Conservation (phyloP, 768 basidiomycete genomes). For the Phaeotremella skinneri region DNA sequence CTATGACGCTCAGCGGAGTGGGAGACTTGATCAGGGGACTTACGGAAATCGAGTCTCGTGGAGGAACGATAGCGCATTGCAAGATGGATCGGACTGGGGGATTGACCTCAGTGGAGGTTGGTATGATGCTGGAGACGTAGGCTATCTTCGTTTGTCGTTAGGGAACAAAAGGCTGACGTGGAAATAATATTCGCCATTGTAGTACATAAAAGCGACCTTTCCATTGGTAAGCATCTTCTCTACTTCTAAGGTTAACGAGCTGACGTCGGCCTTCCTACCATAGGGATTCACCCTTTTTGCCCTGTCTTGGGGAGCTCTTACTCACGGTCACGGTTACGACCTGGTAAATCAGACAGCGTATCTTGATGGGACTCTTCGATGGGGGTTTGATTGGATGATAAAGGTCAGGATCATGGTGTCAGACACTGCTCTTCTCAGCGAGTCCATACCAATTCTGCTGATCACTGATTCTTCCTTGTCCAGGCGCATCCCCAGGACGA, state of each 20-base stretch:
- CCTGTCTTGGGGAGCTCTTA: conserved; percentile 84
- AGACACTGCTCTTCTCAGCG: not conserved
- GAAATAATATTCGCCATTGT: conserved; percentile 50
- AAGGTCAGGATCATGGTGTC: conserved; percentile 59
- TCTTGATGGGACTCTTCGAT: conserved; percentile 84
- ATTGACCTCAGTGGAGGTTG: conserved; percentile 82
- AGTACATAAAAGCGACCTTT: conserved; percentile 84
- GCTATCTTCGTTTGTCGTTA: too few species aligned
- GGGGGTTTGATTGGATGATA: conserved; percentile 89
- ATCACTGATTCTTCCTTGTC: conserved; percentile 7
- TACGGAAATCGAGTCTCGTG: conserved; percentile 71
- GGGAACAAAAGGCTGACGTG: too few species aligned
- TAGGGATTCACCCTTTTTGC: conserved; percentile 81
- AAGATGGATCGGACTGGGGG: conserved; percentile 71
- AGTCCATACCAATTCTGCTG: not conserved
- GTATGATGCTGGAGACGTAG: conserved; percentile 78
- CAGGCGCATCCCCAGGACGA: conserved; percentile 76
- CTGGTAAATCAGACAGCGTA: conserved; percentile 81
- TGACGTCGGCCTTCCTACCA: not conserved
- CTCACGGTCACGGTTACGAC: conserved; percentile 82
- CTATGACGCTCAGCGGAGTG: conserved; percentile 87
- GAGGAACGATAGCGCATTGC: conserved; percentile 75
- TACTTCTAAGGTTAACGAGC: not conserved
- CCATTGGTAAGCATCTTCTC: conserved; percentile 62
- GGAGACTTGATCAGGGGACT: conserved; percentile 59